A percentile compares a stretch with the other conserved stretches of the same genome.
These are phyloP conservation scores for Salix viminalis DNA, from an alignment of 345 rosid genomes.

Conservation along the genomic window DNA sequence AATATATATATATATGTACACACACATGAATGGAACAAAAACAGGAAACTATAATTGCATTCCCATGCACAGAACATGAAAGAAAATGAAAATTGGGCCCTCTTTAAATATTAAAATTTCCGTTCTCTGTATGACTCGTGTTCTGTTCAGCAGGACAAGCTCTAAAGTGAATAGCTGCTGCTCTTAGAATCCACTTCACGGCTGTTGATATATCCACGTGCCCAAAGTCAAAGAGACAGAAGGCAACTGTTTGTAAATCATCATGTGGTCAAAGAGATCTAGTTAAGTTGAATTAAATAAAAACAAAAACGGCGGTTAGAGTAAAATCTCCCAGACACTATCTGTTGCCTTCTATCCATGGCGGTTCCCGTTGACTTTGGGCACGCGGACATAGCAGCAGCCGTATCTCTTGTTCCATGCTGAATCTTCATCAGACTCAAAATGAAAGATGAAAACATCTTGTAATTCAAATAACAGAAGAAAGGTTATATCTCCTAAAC, in stretches of 20 bases:
- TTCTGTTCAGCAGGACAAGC: neutral
- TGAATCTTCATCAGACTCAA: neutral
- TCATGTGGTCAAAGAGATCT: neutral
- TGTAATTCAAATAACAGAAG: neutral
- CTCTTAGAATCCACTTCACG: neutral
- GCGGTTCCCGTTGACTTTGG: neutral
- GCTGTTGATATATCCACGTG: neutral
- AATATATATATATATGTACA: neutral
- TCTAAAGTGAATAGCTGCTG: neutral
- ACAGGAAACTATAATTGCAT: neutral
- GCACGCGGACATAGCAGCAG: neutral
- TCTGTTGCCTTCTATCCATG: neutral
- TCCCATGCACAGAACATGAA: neutral
- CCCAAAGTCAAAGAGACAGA: neutral
- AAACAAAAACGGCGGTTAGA: neutral
- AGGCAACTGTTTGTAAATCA: neutral
- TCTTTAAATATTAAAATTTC: neutral
- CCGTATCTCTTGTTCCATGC: neutral
- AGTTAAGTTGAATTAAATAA: neutral
- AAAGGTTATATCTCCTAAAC: neutral
- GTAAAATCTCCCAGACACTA: neutral
- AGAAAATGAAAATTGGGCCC: neutral
- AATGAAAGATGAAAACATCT: neutral
- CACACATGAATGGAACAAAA: neutral
- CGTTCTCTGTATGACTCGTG: neutral